Conservation (phyloP, 805 yeast genomes). For the Starmerella etchellsii region DNA sequence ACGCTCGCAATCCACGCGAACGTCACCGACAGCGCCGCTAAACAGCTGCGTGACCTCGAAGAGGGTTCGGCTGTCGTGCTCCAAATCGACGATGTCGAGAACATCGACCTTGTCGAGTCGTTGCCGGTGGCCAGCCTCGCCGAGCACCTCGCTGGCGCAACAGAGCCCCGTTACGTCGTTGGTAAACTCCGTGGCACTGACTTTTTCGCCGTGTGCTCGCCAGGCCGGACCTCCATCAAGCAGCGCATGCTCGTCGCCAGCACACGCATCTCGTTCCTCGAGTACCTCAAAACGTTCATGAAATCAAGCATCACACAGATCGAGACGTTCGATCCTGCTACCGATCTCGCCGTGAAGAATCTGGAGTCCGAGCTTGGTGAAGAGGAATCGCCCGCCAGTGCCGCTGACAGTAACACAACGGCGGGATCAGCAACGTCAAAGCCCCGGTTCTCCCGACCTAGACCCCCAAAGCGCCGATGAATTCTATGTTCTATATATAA, state of each 20-base stretch:
- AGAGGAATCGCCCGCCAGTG: neutral
- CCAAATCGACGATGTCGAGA: constrained; percentile 41
- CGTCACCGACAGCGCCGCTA: constrained; percentile 16
- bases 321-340: constrained; percentile 17
- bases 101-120: constrained; percentile 30
- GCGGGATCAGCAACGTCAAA: neutral
- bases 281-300: constrained; percentile 17
- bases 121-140: constrained; percentile 23
- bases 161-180: constrained; percentile 44
- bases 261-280: constrained; percentile 34
- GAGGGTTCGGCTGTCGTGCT: constrained; percentile 14
- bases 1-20: constrained; percentile 17
- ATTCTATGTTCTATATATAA: neutral
- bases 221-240: constrained; percentile 77
- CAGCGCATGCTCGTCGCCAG: constrained; percentile 91
- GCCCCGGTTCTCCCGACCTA: constrained; percentile 17
- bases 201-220: constrained; percentile 73
- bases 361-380: constrained; percentile 7
- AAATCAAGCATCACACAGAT: constrained; percentile 5
- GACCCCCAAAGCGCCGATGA: constrained; percentile 16
- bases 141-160: constrained; percentile 26
- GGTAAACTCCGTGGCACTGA: constrained; percentile 24
- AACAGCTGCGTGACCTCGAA: constrained; percentile 18
- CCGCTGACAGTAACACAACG: neutral
- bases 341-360: constrained; percentile 3